Evolutionary conservation across 2,329 filamentous ascomycete genomes (phyloP).

Genomic region (Colletotrichum sp.): DNA sequence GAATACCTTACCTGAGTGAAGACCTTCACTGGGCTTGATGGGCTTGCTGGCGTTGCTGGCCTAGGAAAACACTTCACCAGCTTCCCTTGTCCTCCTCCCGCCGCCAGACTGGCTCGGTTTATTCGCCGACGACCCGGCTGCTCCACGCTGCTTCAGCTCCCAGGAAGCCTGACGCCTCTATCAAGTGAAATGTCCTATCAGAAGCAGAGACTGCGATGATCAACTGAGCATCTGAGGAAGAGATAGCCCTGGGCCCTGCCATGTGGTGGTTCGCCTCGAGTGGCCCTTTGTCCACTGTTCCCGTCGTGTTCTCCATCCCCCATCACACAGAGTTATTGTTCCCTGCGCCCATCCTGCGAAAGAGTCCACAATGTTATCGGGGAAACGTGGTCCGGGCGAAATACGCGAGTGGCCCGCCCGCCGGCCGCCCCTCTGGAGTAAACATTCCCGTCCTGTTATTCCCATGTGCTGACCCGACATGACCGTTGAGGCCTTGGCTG

Average conservation of each 20-base stretch:
- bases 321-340: not conserved
- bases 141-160: not conserved
- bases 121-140: slow-evolving; percentile 4
- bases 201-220: not conserved
- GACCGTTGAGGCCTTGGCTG: not conserved
- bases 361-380: not conserved
- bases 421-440: not conserved
- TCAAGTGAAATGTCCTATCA: not conserved
- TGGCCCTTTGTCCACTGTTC: not conserved
- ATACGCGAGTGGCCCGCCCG: not conserved
- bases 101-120: slow-evolving; percentile 1
- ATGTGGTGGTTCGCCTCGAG: not conserved
- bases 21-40: not conserved
- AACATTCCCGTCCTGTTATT: not conserved
- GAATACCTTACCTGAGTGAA: not conserved
- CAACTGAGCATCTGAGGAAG: not conserved
- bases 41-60: not conserved
- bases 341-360: not conserved
- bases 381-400: not conserved
- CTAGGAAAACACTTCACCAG: not conserved
- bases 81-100: not conserved
- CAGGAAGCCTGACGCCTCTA: not conserved
- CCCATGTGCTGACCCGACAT: not conserved
- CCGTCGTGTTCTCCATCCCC: not conserved
- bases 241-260: not conserved